Percentiles rank a stretch among this genome's conserved stretches.
phyloP scores from a whole-genome alignment of 768 basidiomycete genomes.

The Mycena galericulata region DNA sequence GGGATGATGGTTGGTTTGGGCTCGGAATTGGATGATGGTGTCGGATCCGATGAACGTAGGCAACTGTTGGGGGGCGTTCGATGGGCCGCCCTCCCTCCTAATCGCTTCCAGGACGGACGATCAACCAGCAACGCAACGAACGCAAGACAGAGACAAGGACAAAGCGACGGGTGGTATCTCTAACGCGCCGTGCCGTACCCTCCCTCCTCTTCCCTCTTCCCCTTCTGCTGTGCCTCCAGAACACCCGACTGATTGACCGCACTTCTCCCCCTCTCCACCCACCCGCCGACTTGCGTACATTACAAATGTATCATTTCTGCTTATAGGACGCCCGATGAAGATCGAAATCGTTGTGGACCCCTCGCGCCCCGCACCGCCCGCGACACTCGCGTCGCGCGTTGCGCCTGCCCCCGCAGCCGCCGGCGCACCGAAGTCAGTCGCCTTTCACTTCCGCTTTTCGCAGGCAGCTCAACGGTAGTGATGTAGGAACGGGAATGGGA shows the following conservation, averaged over 20 bases:
- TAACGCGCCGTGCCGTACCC: conserved; percentile 50
- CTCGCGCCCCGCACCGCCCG: conserved; percentile 67
- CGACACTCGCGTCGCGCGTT: conserved; percentile 85
- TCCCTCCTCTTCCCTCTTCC: conserved; percentile 51
- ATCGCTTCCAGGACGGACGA: conserved; percentile 44
- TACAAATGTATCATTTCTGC: too few relatives aligned
- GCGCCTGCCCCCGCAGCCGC: conserved; percentile 70
- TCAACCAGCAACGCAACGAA: neutral
- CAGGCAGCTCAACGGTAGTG: conserved; percentile 8
- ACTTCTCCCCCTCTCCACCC: conserved; percentile 55
- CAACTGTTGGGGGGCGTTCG: conserved; percentile 34
- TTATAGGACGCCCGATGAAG: conserved; percentile 95
- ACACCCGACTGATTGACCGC: conserved; percentile 59
- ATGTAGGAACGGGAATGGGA: conserved; percentile 44
- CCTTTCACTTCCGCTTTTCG: neutral
- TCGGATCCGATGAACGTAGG: conserved; percentile 35
- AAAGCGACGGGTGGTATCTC: conserved; percentile 46
- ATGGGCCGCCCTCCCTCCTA: conserved; percentile 36
- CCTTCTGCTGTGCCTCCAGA: conserved; percentile 53
- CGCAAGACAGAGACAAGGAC: conserved; percentile 32
- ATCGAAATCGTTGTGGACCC: conserved; percentile 97
- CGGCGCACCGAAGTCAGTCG: conserved; percentile 47
- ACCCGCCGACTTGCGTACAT: too few relatives aligned
- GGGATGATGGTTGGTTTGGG: conserved; percentile 9
- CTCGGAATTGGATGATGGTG: neutral